phyloP scores from a whole-genome alignment of 257 asterid species.

The Capsicum chinense region DNA sequence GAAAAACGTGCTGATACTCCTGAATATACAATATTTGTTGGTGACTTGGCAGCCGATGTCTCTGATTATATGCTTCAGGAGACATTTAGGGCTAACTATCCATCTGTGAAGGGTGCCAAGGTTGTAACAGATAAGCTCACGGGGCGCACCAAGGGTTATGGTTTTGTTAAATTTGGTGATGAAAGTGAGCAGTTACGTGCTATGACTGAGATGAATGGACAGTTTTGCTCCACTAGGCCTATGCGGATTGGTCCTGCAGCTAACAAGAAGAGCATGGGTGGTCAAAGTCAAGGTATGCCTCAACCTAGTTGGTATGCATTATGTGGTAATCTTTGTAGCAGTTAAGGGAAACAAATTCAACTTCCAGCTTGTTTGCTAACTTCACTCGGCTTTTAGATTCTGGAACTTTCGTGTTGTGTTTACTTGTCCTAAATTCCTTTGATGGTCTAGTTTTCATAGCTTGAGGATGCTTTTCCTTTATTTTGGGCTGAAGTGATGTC shows the following conservation, averaged over 20 bases:
- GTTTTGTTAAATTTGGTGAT: constrained; percentile 83
- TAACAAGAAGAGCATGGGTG: constrained; percentile 62
- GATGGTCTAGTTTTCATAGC: constrained; percentile 40
- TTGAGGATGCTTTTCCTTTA: constrained; percentile 36
- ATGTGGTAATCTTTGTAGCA: constrained; percentile 27
- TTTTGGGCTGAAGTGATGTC: constrained; percentile 44
- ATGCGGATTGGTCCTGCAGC: constrained; percentile 95
- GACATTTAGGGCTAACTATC: constrained; percentile 64
- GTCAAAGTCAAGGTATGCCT: constrained; percentile 60
- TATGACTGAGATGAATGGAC: constrained; percentile 86
- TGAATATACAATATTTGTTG: constrained; percentile 80
- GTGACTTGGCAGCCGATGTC: constrained; percentile 89
- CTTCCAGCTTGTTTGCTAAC: constrained; percentile 27
- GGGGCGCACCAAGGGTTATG: constrained; percentile 89
- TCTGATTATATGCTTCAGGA: constrained; percentile 73
- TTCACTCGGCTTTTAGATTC: constrained; percentile 38
- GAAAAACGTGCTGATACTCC: constrained; percentile 71
- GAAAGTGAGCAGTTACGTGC: constrained; percentile 84
- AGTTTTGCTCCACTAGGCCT: constrained; percentile 79
- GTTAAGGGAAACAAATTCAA: constrained; percentile 26
- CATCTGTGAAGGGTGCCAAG: constrained; percentile 83
- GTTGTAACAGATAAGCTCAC: constrained; percentile 80
- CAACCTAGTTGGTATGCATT: constrained; percentile 20
- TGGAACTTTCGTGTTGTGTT: constrained; percentile 33
- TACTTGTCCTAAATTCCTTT: constrained; percentile 41